phyloP scores from a whole-genome alignment of 129 eudicot genomes.

The Flaveria trinervia region DNA sequence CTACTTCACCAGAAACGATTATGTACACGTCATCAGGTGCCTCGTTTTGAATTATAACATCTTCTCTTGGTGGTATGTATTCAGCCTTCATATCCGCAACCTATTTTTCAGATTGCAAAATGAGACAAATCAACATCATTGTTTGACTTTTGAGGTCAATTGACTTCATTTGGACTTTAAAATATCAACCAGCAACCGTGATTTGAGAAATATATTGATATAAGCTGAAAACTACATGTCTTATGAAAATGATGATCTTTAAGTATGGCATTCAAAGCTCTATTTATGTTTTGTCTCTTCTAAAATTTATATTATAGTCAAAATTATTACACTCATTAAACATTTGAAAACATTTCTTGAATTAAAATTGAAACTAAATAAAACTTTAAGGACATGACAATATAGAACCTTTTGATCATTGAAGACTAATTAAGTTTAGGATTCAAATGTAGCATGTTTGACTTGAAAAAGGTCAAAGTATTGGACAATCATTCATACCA shows the following conservation, averaged over 20 bases:
- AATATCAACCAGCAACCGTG: neutral
- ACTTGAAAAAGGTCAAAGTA: constrained; percentile 8
- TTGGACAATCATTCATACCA: constrained; percentile 47
- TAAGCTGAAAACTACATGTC: neutral
- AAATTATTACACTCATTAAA: neutral
- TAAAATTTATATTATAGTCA: neutral
- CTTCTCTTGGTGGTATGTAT: constrained; percentile 90
- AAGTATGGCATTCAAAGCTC: neutral
- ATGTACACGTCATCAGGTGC: constrained; percentile 87
- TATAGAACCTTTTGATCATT: neutral
- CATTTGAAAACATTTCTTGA: neutral
- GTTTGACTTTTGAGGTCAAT: constrained; percentile 7
- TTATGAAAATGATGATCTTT: neutral
- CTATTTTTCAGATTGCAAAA: constrained; percentile 26
- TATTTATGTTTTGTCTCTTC: too few species aligned
- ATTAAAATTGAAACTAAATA: neutral
- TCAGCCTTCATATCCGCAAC: constrained; percentile 89
- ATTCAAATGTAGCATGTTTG: constrained; percentile 3
- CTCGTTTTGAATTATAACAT: constrained; percentile 81
- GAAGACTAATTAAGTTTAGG: neutral
- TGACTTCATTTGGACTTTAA: neutral
- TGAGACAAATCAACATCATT: neutral
- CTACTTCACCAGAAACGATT: constrained; percentile 87
- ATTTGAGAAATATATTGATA: neutral
- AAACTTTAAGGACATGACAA: neutral